Evolutionary conservation across 2,329 filamentous ascomycete species (phyloP), one percentile per base, ranked within the genome.

Genomic region (Chaetoscypha palmicola): DNA sequence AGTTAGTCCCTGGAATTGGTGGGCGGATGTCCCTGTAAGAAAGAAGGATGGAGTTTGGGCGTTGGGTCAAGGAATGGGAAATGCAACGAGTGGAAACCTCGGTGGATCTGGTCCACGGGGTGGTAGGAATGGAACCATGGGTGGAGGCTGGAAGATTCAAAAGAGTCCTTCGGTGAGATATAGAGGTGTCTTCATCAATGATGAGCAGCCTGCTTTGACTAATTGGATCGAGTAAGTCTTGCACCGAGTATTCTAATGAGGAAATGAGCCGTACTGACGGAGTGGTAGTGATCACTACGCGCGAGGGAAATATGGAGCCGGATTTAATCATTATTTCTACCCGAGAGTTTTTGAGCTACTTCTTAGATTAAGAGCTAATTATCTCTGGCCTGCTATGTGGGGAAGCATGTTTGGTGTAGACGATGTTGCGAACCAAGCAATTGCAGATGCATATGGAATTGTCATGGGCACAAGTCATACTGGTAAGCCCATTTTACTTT

Each of bases 371-470:
- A 73, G 77, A 28, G 83, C 83, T 12, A 88, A 88, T 61, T 87
- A 86, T 56, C 67, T 88, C 38, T 88, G 84, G 83, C 84, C 83
- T 0, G 74, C 81, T 1, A 69, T 77, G 59, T 88, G 83, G 84
- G 75, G 72, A 4, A 75, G 72, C 50, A 85, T 86, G 71, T 84
- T 87, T 56, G 77, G 80, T 57, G 73, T 85, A 1, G 84, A 88
- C 48, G 83, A 88, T 57, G 68, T 75, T 2, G 68, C 72, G 22
- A 87, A 80, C 53, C 80, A 85, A 57, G 76, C 79, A 0, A 70
- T 85, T 4, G 80, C 83, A 0, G 80, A 88, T 54, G 81, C 81
- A n/a, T 87, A 79, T 58, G 83, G 79, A 31, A 76, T 88, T 45
- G 81, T 87, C 1, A 76, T 88, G 59, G 81, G 81, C 2, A 82